phyloP scores from a whole-genome alignment of 192 early-diverging fungal species.

The Helicostylum pulchrum region DNA sequence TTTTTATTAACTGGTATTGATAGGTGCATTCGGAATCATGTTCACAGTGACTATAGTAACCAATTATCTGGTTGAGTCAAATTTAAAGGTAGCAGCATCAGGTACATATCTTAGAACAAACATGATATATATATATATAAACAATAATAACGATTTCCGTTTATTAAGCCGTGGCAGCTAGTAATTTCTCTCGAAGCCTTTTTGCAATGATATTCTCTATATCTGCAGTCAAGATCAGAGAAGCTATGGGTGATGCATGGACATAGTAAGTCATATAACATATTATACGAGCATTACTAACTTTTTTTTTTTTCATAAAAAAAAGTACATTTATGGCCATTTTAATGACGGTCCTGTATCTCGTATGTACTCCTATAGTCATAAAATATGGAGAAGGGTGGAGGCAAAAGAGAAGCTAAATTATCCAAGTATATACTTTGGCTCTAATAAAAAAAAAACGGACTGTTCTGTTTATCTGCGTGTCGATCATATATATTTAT shows the following conservation, averaged over 20 bases:
- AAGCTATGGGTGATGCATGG: constrained; percentile 19
- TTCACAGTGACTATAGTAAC: constrained; percentile 21
- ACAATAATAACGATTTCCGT: too few species aligned
- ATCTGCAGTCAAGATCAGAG: constrained; percentile 11
- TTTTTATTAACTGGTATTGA: neutral
- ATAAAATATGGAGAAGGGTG: constrained; percentile 9
- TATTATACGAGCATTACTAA: neutral
- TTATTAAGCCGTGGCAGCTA: constrained; percentile 7
- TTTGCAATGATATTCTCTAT: constrained; percentile 19
- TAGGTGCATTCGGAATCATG: constrained; percentile 17
- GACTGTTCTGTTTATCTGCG: too few species aligned
- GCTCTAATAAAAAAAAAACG: too few species aligned
- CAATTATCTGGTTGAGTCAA: constrained; percentile 19
- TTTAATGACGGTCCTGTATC: neutral
- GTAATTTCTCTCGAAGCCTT: constrained; percentile 18
- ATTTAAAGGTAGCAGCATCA: constrained; percentile 14
- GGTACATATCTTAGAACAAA: neutral
- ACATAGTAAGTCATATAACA: constrained; percentile 24
- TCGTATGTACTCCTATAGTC: constrained; percentile 11
- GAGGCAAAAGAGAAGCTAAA: constrained; percentile 2
- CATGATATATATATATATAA: too few species aligned
- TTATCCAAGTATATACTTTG: too few species aligned
- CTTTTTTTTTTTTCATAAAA: neutral
- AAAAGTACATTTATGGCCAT: constrained; percentile 17
- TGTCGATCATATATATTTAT: too few species aligned